Percentiles rank a stretch among this genome's conserved stretches.
Evolutionary conservation across 2,329 filamentous ascomycete genomes (phyloP).

Genomic region (Diaporthe humulicola): DNA sequence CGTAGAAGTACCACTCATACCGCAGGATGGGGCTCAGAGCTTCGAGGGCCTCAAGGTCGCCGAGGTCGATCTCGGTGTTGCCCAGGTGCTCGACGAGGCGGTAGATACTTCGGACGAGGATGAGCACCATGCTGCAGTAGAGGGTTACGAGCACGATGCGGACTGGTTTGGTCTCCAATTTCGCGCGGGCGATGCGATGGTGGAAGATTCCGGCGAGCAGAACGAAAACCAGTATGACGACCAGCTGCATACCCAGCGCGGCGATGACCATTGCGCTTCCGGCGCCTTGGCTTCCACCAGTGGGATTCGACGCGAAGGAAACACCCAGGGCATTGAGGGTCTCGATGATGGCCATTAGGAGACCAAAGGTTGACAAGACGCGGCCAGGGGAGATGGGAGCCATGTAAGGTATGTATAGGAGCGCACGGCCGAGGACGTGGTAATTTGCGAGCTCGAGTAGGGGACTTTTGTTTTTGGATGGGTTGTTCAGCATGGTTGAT

Average conservation of each 20-base stretch:
- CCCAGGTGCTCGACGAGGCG: conserved; percentile 72
- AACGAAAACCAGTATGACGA: conserved; percentile 64
- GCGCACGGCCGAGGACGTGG: conserved; percentile 66
- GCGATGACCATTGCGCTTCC: conserved; percentile 59
- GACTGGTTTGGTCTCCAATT: conserved; percentile 51
- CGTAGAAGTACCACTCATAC: conserved; percentile 71
- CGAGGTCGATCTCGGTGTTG: conserved; percentile 46
- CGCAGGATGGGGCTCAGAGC: conserved; percentile 61
- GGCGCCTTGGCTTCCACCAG: conserved; percentile 50
- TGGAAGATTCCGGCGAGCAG: conserved; percentile 64
- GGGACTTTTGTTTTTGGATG: conserved; percentile 36
- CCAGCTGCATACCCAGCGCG: conserved; percentile 67
- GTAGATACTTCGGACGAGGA: conserved; percentile 68
- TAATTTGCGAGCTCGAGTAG: conserved; percentile 69
- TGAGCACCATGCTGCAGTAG: conserved; percentile 63
- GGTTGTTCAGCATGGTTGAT: neutral
- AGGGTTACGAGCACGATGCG: conserved; percentile 59
- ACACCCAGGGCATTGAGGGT: conserved; percentile 63
- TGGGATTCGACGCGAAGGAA: conserved; percentile 58
- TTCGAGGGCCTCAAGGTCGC: conserved; percentile 53
- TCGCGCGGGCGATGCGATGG: conserved; percentile 54
- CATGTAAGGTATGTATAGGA: conserved; percentile 70
- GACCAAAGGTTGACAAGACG: conserved; percentile 55
- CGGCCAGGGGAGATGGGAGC: conserved; percentile 59
- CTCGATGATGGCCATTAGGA: conserved; percentile 61